These are phyloP conservation scores for Pythium brachiatum DNA, from an alignment of 352 stramenopile species.

Conservation along the genomic window DNA sequence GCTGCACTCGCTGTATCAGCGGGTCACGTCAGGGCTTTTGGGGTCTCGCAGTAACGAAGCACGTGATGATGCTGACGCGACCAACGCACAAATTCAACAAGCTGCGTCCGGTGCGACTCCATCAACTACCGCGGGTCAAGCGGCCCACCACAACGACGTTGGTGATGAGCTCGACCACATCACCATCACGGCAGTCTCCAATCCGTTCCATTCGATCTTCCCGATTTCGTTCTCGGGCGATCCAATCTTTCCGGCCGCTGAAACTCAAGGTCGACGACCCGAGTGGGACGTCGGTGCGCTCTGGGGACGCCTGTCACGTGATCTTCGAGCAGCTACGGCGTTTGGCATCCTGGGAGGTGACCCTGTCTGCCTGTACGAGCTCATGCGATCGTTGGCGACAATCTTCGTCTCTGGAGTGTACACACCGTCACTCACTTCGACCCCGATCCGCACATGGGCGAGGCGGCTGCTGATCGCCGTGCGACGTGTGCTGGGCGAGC, in stretches of 20 bases:
- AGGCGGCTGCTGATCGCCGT: conserved; percentile 24
- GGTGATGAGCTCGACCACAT: conserved; percentile 8
- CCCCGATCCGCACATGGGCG: conserved; percentile 27
- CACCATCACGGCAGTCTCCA: conserved; percentile 13
- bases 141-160: neutral
- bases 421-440: conserved; percentile 26
- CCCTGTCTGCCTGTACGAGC: conserved; percentile 18
- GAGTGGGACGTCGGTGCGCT: conserved; percentile 29
- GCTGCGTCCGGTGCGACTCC: neutral
- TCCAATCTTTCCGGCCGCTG: conserved; percentile 5
- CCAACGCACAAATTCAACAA: neutral
- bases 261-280: neutral
- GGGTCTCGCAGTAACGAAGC: conserved; percentile 15
- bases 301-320: conserved; percentile 18
- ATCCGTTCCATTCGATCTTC: conserved; percentile 21
- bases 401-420: conserved; percentile 27
- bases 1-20: conserved; percentile 25
- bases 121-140: neutral
- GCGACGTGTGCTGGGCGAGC: conserved; percentile 14
- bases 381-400: conserved; percentile 25
- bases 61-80: neutral
- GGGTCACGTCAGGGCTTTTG: conserved; percentile 21
- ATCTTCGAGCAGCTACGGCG: conserved; percentile 17
- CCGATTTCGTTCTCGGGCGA: conserved; percentile 20
- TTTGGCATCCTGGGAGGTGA: conserved; percentile 29